Conservation (phyloP, 2,329 filamentous ascomycete species). For the Fusarium pseudoanthophilum region DNA sequence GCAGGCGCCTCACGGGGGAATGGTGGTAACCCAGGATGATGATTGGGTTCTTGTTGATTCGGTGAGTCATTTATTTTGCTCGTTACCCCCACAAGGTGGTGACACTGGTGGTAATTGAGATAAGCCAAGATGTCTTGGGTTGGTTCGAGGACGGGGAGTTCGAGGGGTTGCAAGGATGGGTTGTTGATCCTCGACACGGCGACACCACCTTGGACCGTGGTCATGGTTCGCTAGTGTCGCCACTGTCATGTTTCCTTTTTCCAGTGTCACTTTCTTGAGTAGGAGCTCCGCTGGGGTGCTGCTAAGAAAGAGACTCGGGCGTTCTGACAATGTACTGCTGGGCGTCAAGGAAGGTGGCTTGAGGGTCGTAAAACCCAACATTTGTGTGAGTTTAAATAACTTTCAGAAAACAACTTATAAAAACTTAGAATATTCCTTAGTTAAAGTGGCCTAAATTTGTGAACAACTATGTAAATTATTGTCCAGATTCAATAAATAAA, state of each 20-base stretch:
- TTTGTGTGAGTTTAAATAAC: neutral
- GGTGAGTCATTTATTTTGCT: constrained; percentile 39
- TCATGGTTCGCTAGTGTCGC: neutral
- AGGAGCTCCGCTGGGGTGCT: neutral
- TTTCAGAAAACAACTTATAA: too few relatives aligned
- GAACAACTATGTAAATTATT: too few relatives aligned
- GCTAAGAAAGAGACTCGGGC: neutral
- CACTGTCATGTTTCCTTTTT: neutral
- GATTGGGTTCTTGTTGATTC: constrained; percentile 8
- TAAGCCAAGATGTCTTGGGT: constrained; percentile 30
- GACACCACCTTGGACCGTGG: neutral
- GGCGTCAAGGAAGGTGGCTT: accelerated
- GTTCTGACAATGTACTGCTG: neutral
- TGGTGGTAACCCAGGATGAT: neutral
- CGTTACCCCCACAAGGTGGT: constrained; percentile 22
- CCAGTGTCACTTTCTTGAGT: too few relatives aligned
- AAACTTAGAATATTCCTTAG: too few relatives aligned
- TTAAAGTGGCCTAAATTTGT: too few relatives aligned
- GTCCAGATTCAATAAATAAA: accelerated
- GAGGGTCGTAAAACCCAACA: neutral
- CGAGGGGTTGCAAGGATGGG: neutral
- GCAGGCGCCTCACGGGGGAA: constrained; percentile 30
- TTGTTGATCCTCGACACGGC: neutral
- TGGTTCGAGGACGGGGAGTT: neutral
- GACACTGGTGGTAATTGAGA: constrained; percentile 32